Percentiles rank a stretch among this genome's conserved stretches.
These are phyloP conservation scores for Candida montana DNA, from an alignment of 805 yeast genomes.

Conservation along the genomic window DNA sequence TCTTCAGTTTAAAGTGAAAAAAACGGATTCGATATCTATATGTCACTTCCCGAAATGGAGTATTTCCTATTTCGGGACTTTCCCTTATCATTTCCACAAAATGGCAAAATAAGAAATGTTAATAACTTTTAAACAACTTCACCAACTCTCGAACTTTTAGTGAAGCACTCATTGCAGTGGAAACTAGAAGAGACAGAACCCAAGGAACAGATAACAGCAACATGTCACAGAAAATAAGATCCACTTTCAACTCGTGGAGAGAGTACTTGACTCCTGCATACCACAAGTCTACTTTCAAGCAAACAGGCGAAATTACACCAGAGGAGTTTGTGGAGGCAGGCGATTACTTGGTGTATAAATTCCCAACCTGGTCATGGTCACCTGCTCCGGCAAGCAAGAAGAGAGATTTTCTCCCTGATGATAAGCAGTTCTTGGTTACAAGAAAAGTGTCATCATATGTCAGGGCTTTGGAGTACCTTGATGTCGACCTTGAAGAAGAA, in stretches of 20 bases:
- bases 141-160: too few relatives aligned
- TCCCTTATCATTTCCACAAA: not conserved
- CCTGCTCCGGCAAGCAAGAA: conserved; percentile 47
- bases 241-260: conserved; percentile 76
- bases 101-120: too few relatives aligned
- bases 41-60: not conserved
- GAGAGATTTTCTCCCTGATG: conserved; percentile 73
- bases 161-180: too few relatives aligned
- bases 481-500: conserved; percentile 34
- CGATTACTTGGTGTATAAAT: conserved; percentile 82
- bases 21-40: too few relatives aligned
- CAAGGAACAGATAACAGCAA: not conserved
- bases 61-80: not conserved
- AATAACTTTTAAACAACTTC: too few relatives aligned
- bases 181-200: not conserved
- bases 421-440: conserved; percentile 84
- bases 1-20: too few relatives aligned
- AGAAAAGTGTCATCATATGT: conserved; percentile 82
- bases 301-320: conserved; percentile 91
- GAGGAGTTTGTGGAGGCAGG: conserved; percentile 95
- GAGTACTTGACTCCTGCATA: conserved; percentile 91
- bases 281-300: conserved; percentile 77
- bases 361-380: conserved; percentile 97
- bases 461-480: conserved; percentile 54
- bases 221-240: conserved; percentile 42